A percentile compares a stretch with the other conserved stretches of the same genome.
phyloP scores from a whole-genome alignment of 768 basidiomycete species.

The Mycena galopus region DNA sequence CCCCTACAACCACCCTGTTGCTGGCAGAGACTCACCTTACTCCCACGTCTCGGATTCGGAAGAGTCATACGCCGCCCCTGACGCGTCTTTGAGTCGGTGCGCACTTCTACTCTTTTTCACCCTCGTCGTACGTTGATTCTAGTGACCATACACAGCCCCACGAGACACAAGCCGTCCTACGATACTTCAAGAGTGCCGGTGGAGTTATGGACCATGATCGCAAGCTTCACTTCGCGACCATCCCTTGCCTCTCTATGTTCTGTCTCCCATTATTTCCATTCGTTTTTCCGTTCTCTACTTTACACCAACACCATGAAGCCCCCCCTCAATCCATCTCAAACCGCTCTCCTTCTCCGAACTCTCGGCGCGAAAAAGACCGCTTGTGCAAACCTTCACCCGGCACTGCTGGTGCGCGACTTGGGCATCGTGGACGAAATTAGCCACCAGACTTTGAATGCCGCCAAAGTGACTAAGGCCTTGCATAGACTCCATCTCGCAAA shows the following conservation, averaged over 20 bases:
- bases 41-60: background rate
- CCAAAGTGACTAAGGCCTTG: no score
- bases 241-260: conserved; percentile 20
- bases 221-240: conserved; percentile 6
- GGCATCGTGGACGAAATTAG: background rate
- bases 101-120: background rate
- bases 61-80: background rate
- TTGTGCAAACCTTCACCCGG: background rate
- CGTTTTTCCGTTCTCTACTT: background rate
- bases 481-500: background rate
- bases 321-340: conserved; percentile 1
- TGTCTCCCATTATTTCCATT: conserved; percentile 19
- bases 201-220: conserved; percentile 22
- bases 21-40: no score
- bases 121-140: background rate
- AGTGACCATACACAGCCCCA: background rate
- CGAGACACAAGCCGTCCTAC: background rate
- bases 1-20: no score
- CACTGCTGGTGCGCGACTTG: background rate
- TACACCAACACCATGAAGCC: conserved; percentile 17
- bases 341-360: background rate
- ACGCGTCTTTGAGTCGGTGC: background rate
- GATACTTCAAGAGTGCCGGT: background rate
- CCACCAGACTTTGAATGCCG: no score
- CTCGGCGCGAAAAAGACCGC: background rate